These are phyloP conservation scores for Pulveroboletus sp. DNA, from an alignment of 768 basidiomycete species.

Conservation along the genomic window DNA sequence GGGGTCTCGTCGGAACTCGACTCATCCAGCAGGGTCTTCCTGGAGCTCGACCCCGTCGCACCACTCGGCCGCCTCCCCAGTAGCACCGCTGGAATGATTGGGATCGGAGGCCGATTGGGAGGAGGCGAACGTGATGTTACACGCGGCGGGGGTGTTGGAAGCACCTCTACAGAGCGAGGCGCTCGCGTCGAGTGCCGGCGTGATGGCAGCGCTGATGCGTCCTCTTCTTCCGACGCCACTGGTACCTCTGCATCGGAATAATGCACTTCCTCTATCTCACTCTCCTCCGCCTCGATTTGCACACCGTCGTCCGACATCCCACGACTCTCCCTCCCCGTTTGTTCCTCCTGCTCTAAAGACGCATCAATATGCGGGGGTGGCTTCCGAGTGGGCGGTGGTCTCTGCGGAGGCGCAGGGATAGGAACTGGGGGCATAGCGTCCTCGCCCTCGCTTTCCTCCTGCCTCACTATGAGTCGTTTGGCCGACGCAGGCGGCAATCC, in stretches of 20 bases:
- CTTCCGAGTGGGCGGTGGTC: constrained; percentile 16
- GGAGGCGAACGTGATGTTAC: constrained; percentile 28
- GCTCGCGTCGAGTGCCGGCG: constrained; percentile 34
- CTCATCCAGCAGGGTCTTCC: constrained; percentile 36
- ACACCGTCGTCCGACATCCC: constrained; percentile 55
- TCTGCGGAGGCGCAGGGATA: constrained; percentile 30
- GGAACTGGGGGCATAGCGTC: constrained; percentile 24
- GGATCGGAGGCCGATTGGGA: constrained; percentile 36
- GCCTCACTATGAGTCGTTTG: constrained; percentile 13
- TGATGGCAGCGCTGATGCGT: constrained; percentile 51
- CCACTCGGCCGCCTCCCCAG: constrained; percentile 37
- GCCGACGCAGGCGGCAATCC: constrained; percentile 14
- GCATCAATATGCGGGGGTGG: constrained; percentile 24
- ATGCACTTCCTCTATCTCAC: constrained; percentile 63
- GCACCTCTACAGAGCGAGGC: constrained; percentile 28
- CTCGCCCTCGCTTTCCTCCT: constrained; percentile 31
- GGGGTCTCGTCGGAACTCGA: constrained; percentile 9
- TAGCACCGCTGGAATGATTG: constrained; percentile 29
- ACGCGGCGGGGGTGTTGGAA: constrained; percentile 47
- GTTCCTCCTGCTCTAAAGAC: constrained; percentile 5
- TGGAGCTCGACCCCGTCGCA: constrained; percentile 30
- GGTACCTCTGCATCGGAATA: constrained; percentile 47
- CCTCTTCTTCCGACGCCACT: constrained; percentile 32
- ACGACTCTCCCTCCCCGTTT: constrained; percentile 41
- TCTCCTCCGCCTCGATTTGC: constrained; percentile 65